A percentile compares a stretch with the other conserved stretches of the same genome.
phyloP scores from a whole-genome alignment of 768 basidiomycete species.

The Phaffia tasmanica region DNA sequence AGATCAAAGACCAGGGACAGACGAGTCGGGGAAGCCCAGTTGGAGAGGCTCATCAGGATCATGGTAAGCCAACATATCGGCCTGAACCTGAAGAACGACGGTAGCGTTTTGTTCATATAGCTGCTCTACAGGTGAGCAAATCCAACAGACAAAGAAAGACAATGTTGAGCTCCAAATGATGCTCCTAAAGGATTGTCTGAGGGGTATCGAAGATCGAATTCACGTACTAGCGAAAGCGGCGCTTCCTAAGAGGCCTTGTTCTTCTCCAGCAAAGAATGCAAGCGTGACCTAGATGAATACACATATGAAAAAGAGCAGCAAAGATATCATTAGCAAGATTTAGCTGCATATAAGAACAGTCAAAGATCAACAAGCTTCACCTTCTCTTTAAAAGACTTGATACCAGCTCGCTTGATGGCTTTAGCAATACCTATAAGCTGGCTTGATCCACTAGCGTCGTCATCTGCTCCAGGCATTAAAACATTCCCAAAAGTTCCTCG shows the following conservation, averaged over 20 bases:
- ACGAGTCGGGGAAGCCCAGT: conserved; percentile 66
- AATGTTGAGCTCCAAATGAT: conserved; percentile 5
- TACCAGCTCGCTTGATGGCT: conserved; percentile 44
- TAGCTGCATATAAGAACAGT: neutral
- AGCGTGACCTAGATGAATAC: conserved; percentile 72
- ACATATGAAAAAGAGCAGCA: neutral
- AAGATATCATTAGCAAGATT: neutral
- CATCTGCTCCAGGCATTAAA: conserved; percentile 56
- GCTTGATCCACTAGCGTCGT: conserved; percentile 55
- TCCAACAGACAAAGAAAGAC: neutral
- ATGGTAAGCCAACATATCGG: conserved; percentile 85
- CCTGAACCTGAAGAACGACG: conserved; percentile 73
- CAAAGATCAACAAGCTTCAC: conserved; percentile 38
- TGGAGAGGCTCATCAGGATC: conserved; percentile 66
- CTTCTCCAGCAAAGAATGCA: conserved; percentile 78
- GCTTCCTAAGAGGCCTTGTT: conserved; percentile 75
- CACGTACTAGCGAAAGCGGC: conserved; percentile 64
- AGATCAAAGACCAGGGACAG: conserved; percentile 31
- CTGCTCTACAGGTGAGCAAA: conserved; percentile 42
- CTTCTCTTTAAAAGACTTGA: conserved; percentile 41
- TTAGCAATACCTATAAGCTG: conserved; percentile 71
- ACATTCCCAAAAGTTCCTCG: conserved; percentile 74
- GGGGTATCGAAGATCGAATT: neutral
- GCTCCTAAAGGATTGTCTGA: neutral
- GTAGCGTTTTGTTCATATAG: conserved; percentile 52